Base-by-base conservation (phyloP, 2,329 filamentous ascomycete genomes). In the Paracorniculantispora psalliotae region DNA sequence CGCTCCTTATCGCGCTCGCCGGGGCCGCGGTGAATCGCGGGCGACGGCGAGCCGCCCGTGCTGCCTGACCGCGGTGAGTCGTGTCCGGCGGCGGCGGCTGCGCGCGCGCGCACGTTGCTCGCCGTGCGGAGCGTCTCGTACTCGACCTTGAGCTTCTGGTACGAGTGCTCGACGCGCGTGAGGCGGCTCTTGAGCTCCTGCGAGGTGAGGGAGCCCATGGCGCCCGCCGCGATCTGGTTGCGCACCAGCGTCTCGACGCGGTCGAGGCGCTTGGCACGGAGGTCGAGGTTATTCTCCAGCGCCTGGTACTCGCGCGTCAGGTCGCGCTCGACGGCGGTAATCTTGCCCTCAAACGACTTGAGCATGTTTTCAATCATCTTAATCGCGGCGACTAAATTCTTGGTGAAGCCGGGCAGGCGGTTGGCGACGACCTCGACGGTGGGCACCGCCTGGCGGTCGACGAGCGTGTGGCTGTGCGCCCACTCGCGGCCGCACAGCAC, bases 261-360 rank as follows among this genome's bases (percentile, higher is more conserved):
- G 64, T 97, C 93, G 30, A 99, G 83, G 65, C 91, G 91, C 77
- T 96, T 94, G 61, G 88, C 82, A 17, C 92, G 87, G 26, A 86
- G 75, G 57, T 94, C 90, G 28, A 97, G 84, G 39, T 86, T 90
- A 65, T 86, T 86, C 72, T 97, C 92, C 1, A 99, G 80, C 0
- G 82, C 84, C 67, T 96, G 90, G 68, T 97, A 97, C 68, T 97
- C 92, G 63, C 91, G 90, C 77, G 87, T 88, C n/a, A 97, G 76
- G 61, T 96, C 90, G 51, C 90, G 87, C 72, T 99, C 94, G n/a
- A 97, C 87, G 7, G 81, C 79, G 67, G 90, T 90, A 69, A 97
- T 90, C 61, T 91, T 88, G 41, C 81, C 79, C 67, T 90, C 89
- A 77, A 96, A 96, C 9, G 85, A 84, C 19, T 83, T 82, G 37